These are phyloP conservation scores for Amesomyces nigricolor DNA, from an alignment of 2,329 filamentous ascomycete species.

Conservation along the genomic window DNA sequence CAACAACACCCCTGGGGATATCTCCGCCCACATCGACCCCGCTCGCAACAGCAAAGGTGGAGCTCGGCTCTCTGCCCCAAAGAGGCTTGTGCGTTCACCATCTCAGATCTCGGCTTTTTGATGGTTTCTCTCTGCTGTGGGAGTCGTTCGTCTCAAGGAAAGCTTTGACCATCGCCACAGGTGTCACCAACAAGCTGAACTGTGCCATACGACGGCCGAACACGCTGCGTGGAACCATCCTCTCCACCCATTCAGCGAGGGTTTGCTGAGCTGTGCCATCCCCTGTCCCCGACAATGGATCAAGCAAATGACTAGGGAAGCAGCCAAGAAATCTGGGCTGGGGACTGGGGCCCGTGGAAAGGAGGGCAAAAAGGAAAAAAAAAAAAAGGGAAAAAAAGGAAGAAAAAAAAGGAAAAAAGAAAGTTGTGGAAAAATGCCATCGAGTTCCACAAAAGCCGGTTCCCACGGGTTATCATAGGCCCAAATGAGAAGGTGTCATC, in stretches of 20 bases:
- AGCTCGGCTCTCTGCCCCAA: too few species aligned
- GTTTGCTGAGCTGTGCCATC: not conserved
- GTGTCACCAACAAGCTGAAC: not conserved
- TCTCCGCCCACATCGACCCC: too few species aligned
- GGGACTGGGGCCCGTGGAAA: not conserved
- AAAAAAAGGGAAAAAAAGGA: not conserved
- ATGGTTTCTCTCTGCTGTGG: not conserved
- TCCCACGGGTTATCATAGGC: not conserved
- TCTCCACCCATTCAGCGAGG: not conserved
- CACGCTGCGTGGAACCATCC: not conserved
- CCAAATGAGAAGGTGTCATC: not conserved
- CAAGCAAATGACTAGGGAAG: not conserved
- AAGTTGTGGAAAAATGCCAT: not conserved
- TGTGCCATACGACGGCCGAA: not conserved
- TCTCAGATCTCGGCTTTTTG: too few species aligned
- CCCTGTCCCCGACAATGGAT: too few species aligned
- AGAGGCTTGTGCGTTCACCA: too few species aligned
- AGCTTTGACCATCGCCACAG: not conserved
- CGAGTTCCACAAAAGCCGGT: not conserved
- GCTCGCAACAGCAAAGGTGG: too few species aligned
- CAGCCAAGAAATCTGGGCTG: not conserved
- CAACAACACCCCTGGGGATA: too few species aligned
- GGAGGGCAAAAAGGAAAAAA: not conserved
- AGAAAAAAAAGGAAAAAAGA: not conserved
- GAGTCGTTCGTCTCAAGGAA: not conserved